Evolutionary conservation across 306 rosid genomes (phyloP), one percentile per base, ranked within the genome.

Genomic region (Ceratonia siliqua): DNA sequence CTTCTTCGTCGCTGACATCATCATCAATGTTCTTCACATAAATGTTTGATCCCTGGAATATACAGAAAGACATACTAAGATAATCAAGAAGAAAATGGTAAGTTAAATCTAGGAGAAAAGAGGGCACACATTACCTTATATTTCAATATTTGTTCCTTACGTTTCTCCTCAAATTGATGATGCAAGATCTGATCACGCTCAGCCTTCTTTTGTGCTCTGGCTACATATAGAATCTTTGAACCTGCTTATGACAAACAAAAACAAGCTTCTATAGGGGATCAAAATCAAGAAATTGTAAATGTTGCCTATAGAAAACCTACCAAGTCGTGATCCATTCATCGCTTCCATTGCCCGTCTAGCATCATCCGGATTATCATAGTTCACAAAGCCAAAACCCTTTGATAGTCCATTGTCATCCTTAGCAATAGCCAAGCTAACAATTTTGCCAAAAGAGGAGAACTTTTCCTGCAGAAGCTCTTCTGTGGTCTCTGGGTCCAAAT

Each of bases 1-100:
- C 82, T 77, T 76, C 97, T 58, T 85, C 92, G 15, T 87, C 93
- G 46, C 78, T 89, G 55, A 86, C 87, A 75, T 79, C 85, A 35
- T 89, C 98, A 72, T 84, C 87, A 57, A 93, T 86, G 84, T 93
- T 93, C 87, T 93, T 93, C 81, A 93, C 89, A 81, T 93, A 93
- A 81, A 93, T 73, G 72, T 93, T 93, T 71, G 90, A 91, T 53
- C 87, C 96, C 98, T 93, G 82, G n/a, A 68, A 79, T 32, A 72
- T 62, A 62, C 59, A 68, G 14, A 36, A 74, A 57, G 48, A 52
- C 28, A 67, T 22, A 61, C 7, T 79, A 18, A 82, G 79, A 64
- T 56, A 59, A 63, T 63, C 54, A 33, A 73, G 78, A 39, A 27
- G 66, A 39, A 67, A 68, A 46, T 45, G 18, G 25, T 3, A 2